phyloP scores from a whole-genome alignment of 2,329 filamentous ascomycete genomes.

The Pezicula radicicola region DNA sequence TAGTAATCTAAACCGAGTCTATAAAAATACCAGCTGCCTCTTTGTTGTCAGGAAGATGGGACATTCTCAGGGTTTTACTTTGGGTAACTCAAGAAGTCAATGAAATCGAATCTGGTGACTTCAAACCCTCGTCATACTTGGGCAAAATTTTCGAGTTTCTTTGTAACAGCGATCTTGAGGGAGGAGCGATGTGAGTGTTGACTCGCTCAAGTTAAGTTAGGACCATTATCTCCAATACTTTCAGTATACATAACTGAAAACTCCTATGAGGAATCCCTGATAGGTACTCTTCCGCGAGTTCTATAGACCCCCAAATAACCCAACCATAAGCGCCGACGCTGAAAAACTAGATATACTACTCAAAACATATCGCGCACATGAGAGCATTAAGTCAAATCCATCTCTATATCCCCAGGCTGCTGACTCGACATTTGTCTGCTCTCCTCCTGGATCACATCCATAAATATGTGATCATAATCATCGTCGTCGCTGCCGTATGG shows the following conservation, averaged over 20 bases:
- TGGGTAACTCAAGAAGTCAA: too few species aligned
- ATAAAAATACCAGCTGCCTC: too few species aligned
- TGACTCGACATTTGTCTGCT: conserved; percentile 19
- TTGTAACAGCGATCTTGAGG: too few species aligned
- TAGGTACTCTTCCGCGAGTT: conserved; percentile 2
- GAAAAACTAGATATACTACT: conserved; percentile 3
- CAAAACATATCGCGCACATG: neutral
- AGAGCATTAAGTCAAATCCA: conserved; percentile 4
- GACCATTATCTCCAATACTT: too few species aligned
- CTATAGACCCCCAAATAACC: neutral
- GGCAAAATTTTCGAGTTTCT: too few species aligned
- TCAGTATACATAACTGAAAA: conserved; percentile 1
- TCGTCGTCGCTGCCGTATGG: conserved; percentile 45
- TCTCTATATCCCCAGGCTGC: conserved; percentile 20
- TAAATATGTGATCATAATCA: conserved; percentile 63
- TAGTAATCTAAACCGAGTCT: too few species aligned
- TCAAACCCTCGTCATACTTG: too few species aligned
- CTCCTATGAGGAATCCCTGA: conserved; percentile 2
- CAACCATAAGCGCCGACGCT: conserved; percentile 21
- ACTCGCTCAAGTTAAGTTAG: too few species aligned
- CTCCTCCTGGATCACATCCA: conserved; percentile 56
- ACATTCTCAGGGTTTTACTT: too few species aligned
- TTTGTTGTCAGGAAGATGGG: too few species aligned
- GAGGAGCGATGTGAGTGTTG: neutral
- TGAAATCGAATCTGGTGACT: too few species aligned